These are phyloP conservation scores for Aspergillus hiratsukae DNA, from an alignment of 2,329 filamentous ascomycete genomes.

Conservation along the genomic window DNA sequence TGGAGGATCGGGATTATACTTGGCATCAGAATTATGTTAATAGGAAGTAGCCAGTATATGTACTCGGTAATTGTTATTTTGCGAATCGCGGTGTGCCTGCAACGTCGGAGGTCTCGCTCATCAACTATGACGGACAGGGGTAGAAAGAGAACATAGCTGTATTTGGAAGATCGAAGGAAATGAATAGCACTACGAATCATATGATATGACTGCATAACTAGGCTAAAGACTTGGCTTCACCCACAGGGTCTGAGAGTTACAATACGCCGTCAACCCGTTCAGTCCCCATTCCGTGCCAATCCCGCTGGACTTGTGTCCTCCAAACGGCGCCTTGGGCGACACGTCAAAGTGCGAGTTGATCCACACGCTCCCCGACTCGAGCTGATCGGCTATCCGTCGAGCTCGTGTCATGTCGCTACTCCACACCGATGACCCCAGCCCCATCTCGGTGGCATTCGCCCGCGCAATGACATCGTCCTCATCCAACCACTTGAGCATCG, in stretches of 20 bases:
- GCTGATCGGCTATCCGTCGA: slow-evolving; percentile 47
- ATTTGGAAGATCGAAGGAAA: no score
- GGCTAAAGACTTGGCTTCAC: slow-evolving; percentile 20
- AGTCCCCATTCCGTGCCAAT: slow-evolving; percentile 47
- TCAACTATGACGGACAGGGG: background rate
- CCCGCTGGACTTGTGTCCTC: slow-evolving; percentile 51
- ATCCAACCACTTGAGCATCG: slow-evolving; percentile 56
- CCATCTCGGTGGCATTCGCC: slow-evolving; percentile 51
- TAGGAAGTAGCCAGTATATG: no score
- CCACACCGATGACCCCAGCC: slow-evolving; percentile 57
- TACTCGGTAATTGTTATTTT: no score
- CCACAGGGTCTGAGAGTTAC: slow-evolving; percentile 36
- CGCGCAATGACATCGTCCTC: slow-evolving; percentile 57
- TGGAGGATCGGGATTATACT: slow-evolving; percentile 33
- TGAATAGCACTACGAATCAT: background rate
- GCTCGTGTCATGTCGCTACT: slow-evolving; percentile 50
- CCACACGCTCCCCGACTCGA: slow-evolving; percentile 59
- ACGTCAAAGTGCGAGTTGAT: slow-evolving; percentile 48
- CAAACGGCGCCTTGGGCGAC: slow-evolving; percentile 38
- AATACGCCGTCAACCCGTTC: slow-evolving; percentile 37
- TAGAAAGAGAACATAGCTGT: background rate
- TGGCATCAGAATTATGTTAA: slow-evolving; percentile 44
- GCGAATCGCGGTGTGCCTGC: no score
- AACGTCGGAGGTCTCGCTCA: no score
- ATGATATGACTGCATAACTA: background rate